Evolutionary conservation across 352 stramenopile genomes (phyloP).

Genomic region (Phytophthora kernoviae): DNA sequence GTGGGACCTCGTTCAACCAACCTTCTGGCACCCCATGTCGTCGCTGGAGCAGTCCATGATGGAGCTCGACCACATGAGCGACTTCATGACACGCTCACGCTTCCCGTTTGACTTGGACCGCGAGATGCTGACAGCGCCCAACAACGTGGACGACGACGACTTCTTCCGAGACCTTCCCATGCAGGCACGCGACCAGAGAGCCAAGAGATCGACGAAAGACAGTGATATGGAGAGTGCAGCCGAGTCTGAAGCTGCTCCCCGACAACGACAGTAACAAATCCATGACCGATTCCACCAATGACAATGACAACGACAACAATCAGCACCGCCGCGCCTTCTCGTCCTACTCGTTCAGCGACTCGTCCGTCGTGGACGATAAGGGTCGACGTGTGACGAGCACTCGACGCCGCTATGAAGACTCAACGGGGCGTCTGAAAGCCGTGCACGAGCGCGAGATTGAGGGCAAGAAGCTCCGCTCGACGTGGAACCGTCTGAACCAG

Average conservation of each 20-base stretch:
- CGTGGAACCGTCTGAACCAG: constrained; percentile 35
- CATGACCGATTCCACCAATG: background rate
- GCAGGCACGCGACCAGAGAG: constrained; percentile 19
- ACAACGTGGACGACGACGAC: constrained; percentile 17
- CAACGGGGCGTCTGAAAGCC: constrained; percentile 40
- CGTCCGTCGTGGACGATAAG: constrained; percentile 36
- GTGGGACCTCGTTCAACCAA: constrained; percentile 59
- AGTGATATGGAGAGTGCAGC: background rate
- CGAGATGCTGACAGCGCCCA: constrained; percentile 8
- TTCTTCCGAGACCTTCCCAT: constrained; percentile 63
- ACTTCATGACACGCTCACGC: constrained; percentile 22
- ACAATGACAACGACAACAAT: background rate
- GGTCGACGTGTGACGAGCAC: constrained; percentile 32
- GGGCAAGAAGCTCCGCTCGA: constrained; percentile 33
- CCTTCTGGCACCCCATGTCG: constrained; percentile 63
- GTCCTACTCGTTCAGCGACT: constrained; percentile 44
- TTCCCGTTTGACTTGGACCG: constrained; percentile 18
- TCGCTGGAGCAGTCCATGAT: constrained; percentile 63
- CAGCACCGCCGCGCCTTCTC: constrained; percentile 16
- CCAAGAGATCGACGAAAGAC: background rate
- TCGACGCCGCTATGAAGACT: constrained; percentile 46
- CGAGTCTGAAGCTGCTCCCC: no score
- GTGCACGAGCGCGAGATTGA: constrained; percentile 43
- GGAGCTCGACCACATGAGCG: constrained; percentile 48
- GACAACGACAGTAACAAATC: constrained; percentile 1